Evolutionary conservation across 2,329 filamentous ascomycete genomes (phyloP).

Genomic region (Exophiala sp.): DNA sequence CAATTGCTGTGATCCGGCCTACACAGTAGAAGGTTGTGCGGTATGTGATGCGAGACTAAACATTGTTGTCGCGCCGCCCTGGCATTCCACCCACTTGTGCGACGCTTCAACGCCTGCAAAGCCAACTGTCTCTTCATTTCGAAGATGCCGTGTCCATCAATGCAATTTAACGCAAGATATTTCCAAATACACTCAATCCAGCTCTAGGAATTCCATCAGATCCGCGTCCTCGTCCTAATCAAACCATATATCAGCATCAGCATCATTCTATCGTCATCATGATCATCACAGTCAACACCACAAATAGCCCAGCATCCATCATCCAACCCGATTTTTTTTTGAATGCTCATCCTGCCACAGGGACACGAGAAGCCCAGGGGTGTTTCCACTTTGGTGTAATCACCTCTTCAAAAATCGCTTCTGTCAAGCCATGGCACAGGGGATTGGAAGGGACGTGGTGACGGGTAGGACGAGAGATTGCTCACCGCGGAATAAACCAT

Average conservation of each 20-base stretch:
- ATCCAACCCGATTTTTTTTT: background rate
- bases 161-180: background rate
- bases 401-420: constrained; percentile 18
- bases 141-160: background rate
- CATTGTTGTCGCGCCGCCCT: too few species aligned
- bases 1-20: too few species aligned
- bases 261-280: too few species aligned
- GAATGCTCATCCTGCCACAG: background rate
- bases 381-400: background rate
- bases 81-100: too few species aligned
- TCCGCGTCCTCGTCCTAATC: constrained; percentile 13
- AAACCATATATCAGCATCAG: constrained; percentile 3
- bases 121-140: too few species aligned
- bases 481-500: constrained; percentile 25
- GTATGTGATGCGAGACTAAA: too few species aligned
- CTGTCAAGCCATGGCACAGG: constrained; percentile 20
- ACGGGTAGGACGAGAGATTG: constrained; percentile 22
- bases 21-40: too few species aligned
- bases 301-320: background rate
- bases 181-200: background rate
- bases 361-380: background rate
- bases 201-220: constrained; percentile 7
- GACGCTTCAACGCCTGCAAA: too few species aligned
- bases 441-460: constrained; percentile 12
- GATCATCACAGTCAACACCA: too few species aligned